A percentile compares a stretch with the other conserved stretches of the same genome.
Conservation (phyloP, 352 stramenopile genomes). For the Plasmopara viticola region DNA sequence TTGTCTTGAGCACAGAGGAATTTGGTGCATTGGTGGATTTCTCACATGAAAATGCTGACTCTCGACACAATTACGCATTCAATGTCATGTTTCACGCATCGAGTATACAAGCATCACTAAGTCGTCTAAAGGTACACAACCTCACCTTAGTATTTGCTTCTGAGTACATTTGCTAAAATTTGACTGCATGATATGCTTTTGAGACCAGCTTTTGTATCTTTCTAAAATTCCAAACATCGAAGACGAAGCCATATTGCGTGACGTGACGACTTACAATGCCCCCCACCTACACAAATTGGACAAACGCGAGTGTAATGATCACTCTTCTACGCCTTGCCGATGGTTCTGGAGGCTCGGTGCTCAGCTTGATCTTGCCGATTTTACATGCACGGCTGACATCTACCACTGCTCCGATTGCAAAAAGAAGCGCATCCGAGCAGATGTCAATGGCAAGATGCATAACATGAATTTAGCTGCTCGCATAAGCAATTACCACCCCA, state of each 20-base stretch:
- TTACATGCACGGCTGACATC: slow-evolving; percentile 21
- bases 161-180: slow-evolving; percentile 1
- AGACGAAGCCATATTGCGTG: slow-evolving; percentile 1
- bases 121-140: slow-evolving; percentile 29
- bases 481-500: slow-evolving; percentile 37
- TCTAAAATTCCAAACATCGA: slow-evolving; percentile 25
- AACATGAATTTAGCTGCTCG: slow-evolving; percentile 29
- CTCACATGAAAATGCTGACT: slow-evolving; percentile 16
- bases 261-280: background rate
- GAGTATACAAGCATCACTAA: slow-evolving; percentile 20
- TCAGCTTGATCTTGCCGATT: slow-evolving; percentile 20
- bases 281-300: slow-evolving; percentile 2
- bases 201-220: slow-evolving; percentile 36
- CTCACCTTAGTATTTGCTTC: background rate
- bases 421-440: slow-evolving; percentile 5
- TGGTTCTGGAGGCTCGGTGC: slow-evolving; percentile 29
- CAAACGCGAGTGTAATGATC: slow-evolving; percentile 1
- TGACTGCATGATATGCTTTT: slow-evolving; percentile 8
- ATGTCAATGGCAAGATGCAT: slow-evolving; percentile 10
- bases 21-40: slow-evolving; percentile 15
- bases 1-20: slow-evolving; percentile 15
- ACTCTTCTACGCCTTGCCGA: background rate
- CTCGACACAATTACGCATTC: slow-evolving; percentile 12
- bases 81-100: slow-evolving; percentile 18
- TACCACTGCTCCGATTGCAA: slow-evolving; percentile 9